Evolutionary conservation across 2,329 filamentous ascomycete species (phyloP).

Genomic region (Sarocladium kiliense): DNA sequence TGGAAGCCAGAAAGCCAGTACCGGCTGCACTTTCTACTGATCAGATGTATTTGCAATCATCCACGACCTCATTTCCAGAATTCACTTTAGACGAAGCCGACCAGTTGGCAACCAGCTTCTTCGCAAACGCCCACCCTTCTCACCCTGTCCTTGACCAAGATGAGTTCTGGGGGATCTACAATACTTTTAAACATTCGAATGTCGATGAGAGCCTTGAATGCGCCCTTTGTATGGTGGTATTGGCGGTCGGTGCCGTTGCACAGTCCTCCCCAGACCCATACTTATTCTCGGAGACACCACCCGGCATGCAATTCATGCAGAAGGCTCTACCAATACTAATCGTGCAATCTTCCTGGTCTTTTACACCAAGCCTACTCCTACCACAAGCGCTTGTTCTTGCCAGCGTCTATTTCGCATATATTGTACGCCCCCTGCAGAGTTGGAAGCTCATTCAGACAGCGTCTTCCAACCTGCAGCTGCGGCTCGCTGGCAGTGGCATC

Average conservation of each 20-base stretch:
- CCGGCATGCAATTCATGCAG: conserved; percentile 25
- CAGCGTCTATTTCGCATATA: conserved; percentile 27
- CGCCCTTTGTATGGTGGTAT: conserved; percentile 24
- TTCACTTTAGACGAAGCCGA: conserved; percentile 16
- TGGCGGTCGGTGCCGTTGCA: conserved; percentile 21
- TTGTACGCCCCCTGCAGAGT: conserved; percentile 26
- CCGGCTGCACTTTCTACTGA: conserved; percentile 19
- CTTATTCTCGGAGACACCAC: conserved; percentile 16
- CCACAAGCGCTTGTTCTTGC: conserved; percentile 25
- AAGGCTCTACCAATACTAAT: conserved; percentile 23
- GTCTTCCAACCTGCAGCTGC: conserved; percentile 24
- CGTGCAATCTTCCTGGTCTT: conserved; percentile 23
- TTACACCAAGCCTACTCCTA: conserved; percentile 20
- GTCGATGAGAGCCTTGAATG: conserved; percentile 19
- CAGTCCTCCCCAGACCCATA: conserved; percentile 14
- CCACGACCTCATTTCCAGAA: neutral
- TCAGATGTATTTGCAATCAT: neutral
- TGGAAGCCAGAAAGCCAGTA: conserved; percentile 20
- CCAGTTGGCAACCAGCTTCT: conserved; percentile 20
- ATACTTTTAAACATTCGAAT: conserved; percentile 16
- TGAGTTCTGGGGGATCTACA: conserved; percentile 20
- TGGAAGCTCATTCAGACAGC: conserved; percentile 27
- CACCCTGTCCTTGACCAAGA: conserved; percentile 23
- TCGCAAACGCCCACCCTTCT: conserved; percentile 18
- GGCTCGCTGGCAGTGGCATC: conserved; percentile 17